These are phyloP conservation scores for Ophiosphaerella narmari DNA, from an alignment of 2,329 filamentous ascomycete genomes.

Conservation along the genomic window DNA sequence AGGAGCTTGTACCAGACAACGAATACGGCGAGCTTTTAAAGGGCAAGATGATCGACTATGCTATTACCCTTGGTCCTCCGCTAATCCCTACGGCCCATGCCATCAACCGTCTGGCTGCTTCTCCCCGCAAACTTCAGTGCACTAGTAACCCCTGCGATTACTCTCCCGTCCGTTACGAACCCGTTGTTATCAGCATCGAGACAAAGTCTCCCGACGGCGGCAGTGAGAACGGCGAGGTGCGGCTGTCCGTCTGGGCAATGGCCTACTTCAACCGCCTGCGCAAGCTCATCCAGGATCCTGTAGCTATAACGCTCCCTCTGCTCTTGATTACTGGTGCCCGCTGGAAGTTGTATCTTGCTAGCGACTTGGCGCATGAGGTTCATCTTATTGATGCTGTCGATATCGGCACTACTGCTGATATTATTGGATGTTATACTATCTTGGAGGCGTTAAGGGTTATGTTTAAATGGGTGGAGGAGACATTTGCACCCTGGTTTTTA, in stretches of 20 bases:
- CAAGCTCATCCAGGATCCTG: slow-evolving; percentile 17
- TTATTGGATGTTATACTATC: slow-evolving; percentile 24
- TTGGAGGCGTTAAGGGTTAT: slow-evolving; percentile 19
- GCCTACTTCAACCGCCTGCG: slow-evolving; percentile 23
- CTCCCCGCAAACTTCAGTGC: slow-evolving; percentile 14
- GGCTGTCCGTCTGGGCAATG: slow-evolving; percentile 21
- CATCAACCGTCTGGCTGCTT: slow-evolving; percentile 14
- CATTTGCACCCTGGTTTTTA: slow-evolving; percentile 12
- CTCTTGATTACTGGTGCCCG: slow-evolving; percentile 15
- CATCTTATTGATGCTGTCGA: slow-evolving; percentile 22
- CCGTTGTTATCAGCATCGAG: slow-evolving; percentile 16
- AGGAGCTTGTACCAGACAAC: slow-evolving; percentile 23
- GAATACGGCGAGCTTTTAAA: slow-evolving; percentile 24
- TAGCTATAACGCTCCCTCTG: slow-evolving; percentile 17
- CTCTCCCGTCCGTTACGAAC: slow-evolving; percentile 18
- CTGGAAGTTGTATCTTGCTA: slow-evolving; percentile 23
- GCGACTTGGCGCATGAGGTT: slow-evolving; percentile 19
- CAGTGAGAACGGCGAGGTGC: slow-evolving; percentile 17
- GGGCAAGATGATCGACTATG: slow-evolving; percentile 25
- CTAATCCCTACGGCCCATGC: slow-evolving; percentile 16
- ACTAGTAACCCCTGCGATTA: slow-evolving; percentile 20
- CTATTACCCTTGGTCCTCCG: slow-evolving; percentile 21
- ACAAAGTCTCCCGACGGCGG: slow-evolving; percentile 18
- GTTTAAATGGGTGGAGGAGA: slow-evolving; percentile 18
- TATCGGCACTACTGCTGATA: slow-evolving; percentile 24